These are phyloP conservation scores for Hemileccinum impolitum DNA, from an alignment of 768 basidiomycete species.

Conservation along the genomic window DNA sequence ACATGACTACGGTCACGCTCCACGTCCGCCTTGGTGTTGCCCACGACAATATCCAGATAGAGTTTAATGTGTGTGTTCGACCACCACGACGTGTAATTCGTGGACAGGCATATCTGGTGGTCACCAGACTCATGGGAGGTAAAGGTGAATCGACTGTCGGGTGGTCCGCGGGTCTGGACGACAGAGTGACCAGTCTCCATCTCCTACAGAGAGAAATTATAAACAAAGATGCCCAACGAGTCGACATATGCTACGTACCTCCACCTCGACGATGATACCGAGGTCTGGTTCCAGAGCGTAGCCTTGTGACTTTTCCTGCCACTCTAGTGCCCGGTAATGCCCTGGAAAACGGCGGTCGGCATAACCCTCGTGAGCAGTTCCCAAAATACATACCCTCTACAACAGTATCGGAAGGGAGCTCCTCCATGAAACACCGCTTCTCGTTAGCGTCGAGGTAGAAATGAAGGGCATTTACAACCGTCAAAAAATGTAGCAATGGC, in stretches of 20 bases:
- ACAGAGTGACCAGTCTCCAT: conserved; percentile 76
- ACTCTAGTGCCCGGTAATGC: conserved; percentile 90
- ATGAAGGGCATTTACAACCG: conserved; percentile 73
- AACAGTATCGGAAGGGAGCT: conserved; percentile 91
- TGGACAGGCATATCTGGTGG: conserved; percentile 94
- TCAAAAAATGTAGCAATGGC: conserved; percentile 40
- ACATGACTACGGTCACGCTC: conserved; percentile 87
- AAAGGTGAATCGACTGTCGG: conserved; percentile 93
- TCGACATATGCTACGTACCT: conserved; percentile 48
- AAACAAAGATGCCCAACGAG: neutral
- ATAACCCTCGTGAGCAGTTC: neutral
- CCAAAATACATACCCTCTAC: conserved; percentile 68
- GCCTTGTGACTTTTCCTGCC: conserved; percentile 66
- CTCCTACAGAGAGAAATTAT: conserved; percentile 53
- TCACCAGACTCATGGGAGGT: conserved; percentile 97
- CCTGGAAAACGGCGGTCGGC: conserved; percentile 44
- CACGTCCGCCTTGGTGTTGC: conserved; percentile 79
- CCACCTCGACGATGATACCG: conserved; percentile 88
- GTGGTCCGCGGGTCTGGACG: conserved; percentile 86
- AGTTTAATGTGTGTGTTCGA: conserved; percentile 85
- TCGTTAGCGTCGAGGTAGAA: conserved; percentile 96
- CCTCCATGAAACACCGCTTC: conserved; percentile 93
- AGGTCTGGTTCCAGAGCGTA: conserved; percentile 74
- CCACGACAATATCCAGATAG: conserved; percentile 92
- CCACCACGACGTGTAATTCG: conserved; percentile 91